Percentiles rank a stretch among this genome's conserved stretches.
Evolutionary conservation across 306 rosid genomes (phyloP).

Genomic region (Oxytropis ochrocephala): DNA sequence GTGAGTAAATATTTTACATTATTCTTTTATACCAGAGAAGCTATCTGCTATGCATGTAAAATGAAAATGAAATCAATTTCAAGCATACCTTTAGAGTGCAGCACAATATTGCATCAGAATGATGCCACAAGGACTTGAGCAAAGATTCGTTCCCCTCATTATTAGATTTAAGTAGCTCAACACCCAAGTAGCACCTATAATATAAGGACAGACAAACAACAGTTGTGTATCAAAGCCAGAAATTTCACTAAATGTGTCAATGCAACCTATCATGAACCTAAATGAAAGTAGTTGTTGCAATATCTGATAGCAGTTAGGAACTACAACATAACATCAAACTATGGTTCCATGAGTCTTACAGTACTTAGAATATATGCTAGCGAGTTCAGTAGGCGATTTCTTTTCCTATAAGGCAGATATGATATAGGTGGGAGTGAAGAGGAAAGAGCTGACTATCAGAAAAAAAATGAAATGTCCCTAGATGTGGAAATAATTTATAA

Average conservation of each 20-base stretch:
- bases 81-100: conserved; percentile 77
- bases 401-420: background rate
- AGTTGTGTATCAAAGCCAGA: background rate
- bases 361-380: background rate
- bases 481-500: background rate
- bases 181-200: conserved; percentile 81
- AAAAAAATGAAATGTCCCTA: background rate
- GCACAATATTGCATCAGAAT: conserved; percentile 84
- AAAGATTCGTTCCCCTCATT: conserved; percentile 66
- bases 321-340: background rate
- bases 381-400: background rate
- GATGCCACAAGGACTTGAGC: conserved; percentile 92
- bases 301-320: background rate
- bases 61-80: background rate
- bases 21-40: background rate
- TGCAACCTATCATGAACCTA: background rate
- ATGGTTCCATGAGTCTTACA: background rate
- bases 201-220: background rate
- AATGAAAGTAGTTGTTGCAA: background rate
- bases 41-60: background rate
- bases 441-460: background rate
- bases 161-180: conserved; percentile 65
- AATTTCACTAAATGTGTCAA: background rate
- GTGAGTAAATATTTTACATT: background rate
- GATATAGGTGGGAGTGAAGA: background rate